Conservation (phyloP, 2,329 filamentous ascomycete species). For the Paraconiothyrium sp. region DNA sequence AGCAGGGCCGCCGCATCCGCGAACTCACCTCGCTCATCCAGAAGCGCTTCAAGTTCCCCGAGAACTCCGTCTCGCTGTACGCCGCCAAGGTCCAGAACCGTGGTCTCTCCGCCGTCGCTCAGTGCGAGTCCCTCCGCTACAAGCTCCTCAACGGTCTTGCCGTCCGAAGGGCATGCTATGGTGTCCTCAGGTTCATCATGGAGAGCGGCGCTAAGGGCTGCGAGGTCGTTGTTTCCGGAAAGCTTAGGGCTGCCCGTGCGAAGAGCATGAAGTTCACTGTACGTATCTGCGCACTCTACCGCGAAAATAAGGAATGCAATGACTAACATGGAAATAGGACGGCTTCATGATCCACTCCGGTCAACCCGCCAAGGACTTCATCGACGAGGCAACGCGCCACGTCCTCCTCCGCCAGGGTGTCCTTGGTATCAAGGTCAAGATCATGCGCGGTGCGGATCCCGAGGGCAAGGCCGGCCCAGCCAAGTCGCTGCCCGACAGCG, state of each 20-base stretch:
- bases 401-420: constrained; percentile 99
- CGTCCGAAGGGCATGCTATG: constrained; percentile 98
- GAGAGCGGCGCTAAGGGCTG: constrained; percentile 99
- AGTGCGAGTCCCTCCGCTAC: constrained; percentile 99
- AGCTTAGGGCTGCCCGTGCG: constrained; percentile 97
- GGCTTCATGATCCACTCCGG: constrained; percentile 99
- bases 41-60: constrained; percentile 99
- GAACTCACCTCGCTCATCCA: constrained; percentile 99
- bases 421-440: constrained; percentile 99
- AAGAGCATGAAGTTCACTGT: constrained; percentile 99
- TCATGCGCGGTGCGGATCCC: constrained; percentile 99
- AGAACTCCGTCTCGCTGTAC: constrained; percentile 99
- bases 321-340: constrained; percentile 63
- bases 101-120: constrained; percentile 98
- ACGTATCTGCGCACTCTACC: constrained; percentile 47
- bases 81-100: constrained; percentile 99
- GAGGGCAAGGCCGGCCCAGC: constrained; percentile 98
- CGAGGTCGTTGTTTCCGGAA: constrained; percentile 99
- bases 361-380: constrained; percentile 99
- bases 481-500: constrained; percentile 97
- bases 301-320: neutral
- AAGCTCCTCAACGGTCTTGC: constrained; percentile 99
- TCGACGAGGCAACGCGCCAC: constrained; percentile 97
- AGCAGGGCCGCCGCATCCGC: constrained; percentile 99
- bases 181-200: constrained; percentile 99